Evolutionary conservation across 1,284 basidiomycete genomes (phyloP), one percentile per base, ranked within the genome.

Genomic region (Melampsora larici-populina): DNA sequence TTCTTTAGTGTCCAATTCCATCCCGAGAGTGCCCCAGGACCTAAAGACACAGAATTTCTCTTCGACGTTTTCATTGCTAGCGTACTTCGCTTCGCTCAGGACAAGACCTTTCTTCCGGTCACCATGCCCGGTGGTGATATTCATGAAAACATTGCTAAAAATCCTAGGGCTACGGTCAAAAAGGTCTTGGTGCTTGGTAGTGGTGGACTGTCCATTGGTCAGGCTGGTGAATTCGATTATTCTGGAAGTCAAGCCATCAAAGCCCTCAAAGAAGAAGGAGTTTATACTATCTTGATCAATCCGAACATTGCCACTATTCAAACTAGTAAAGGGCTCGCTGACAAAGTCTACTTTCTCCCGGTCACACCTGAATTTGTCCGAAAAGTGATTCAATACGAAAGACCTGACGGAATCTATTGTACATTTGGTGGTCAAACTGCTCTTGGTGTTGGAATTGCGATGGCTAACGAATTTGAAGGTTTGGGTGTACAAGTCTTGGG

Each of bases 1-100:
- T 97, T 93, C 87, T 99, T 99, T 86, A 97, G 94, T 58, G 96
- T 99, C n/a, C 97, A 99, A 84, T 99, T 99, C 88, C 97, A 99
- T 85, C 97, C 97, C 51, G 97, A 99, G 85, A 96, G 93, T 55
- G 94, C 93, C 5, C 95, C 97, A n/a, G 97, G 97, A 58, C 97
- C 97, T 33, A 89, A 94, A 79, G 97, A 99, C 84, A 99, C 97
- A 78, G 97, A 99, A 85, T 99, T 97, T 86, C 88, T 99, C 78
- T 99, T 99, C 84, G 95, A 99, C 80, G 94, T 97, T 62, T 99
- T 99, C 88, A 89, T 99, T 82, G 89, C 91, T 84, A 92, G 91
- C 82, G 89, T 98, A 82, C 84, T 88, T 55, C 91, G 93, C 82
- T 93, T 90, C 82, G 89, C 89, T 63, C 11, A 58, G 15, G 63